Evolutionary conservation across 169 alveolate species (phyloP), one percentile per base, ranked within the genome.

Genomic region (Eimeria maxima): DNA sequence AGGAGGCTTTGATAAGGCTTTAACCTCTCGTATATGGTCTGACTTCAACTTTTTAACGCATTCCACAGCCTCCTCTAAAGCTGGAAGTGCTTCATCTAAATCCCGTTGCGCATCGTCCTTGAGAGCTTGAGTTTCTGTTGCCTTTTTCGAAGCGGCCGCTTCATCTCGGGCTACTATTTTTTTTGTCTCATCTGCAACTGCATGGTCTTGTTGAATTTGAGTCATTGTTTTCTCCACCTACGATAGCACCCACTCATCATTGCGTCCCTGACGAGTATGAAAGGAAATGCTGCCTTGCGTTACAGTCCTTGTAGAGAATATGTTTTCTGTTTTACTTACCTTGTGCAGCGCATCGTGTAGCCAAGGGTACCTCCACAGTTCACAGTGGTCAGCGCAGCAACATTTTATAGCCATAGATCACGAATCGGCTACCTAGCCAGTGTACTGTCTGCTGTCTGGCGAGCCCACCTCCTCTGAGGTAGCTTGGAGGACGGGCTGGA

Each of bases 51-150:
- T 97, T 96, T 98, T 98, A 91, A 98, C 98, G 73, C 99, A 99
- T 60, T 97, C 99, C 90, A 98, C 96, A 4, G 99, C 99, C 53
- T 98, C 98, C 20, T 97, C 97, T 47, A 99, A 96, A 63, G 98
- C 99, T 22, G 99, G 99, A 97, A 99, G 95, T 1, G 99, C 99
- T 86, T 97, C 98, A 93, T 99, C 98, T 16, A 99, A 99, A 80
- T 98, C 95, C 97, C 87, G 97, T 99, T 97, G 98, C 97, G 94
- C 99, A 99, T 73, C 96, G 96, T 69, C 98, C 97, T 94, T 98
- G 98, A 92, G 97, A 96, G 97, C 97, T 93, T 96, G 96, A 38
- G 98, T 99, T 93, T 98, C 98, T 94, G 98, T 98, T 73, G 98
- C 98, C 83, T 98, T 84, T 69, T 84, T 80, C 44, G 98, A 96